phyloP scores from a whole-genome alignment of 805 yeast species.

The Martiniozyma abietophila region DNA sequence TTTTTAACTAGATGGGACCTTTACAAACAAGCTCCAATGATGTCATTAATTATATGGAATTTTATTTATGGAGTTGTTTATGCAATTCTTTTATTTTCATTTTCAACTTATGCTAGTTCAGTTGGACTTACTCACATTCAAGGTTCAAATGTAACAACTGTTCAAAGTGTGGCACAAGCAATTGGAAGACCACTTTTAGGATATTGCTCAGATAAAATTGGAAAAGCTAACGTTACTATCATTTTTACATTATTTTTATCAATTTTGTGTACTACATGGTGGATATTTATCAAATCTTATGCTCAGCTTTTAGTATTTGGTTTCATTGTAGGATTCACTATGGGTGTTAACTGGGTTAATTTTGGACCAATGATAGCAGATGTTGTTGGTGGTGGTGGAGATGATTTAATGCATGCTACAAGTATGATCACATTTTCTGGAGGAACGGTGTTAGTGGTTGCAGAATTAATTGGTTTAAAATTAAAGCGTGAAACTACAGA shows the following conservation, averaged over 20 bases:
- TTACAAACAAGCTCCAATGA: constrained; percentile 17
- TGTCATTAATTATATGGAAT: constrained; percentile 19
- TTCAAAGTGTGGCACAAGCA: constrained; percentile 37
- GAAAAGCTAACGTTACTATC: constrained; percentile 38
- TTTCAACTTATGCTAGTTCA: constrained; percentile 38
- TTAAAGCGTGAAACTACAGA: constrained; percentile 19
- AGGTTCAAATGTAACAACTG: constrained; percentile 38
- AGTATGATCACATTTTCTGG: constrained; percentile 20
- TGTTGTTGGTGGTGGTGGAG: constrained; percentile 25
- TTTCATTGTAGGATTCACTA: constrained; percentile 33
- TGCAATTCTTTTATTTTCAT: constrained; percentile 34
- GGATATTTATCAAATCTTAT: constrained; percentile 40
- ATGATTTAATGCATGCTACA: constrained; percentile 23
- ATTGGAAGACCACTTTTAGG: constrained; percentile 46
- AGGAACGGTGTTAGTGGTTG: constrained; percentile 25
- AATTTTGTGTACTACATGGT: constrained; percentile 34
- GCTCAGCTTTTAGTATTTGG: constrained; percentile 34
- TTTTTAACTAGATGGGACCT: constrained; percentile 13
- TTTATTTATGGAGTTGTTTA: constrained; percentile 23
- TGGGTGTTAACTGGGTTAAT: constrained; percentile 38
- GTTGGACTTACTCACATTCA: constrained; percentile 38
- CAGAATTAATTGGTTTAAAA: constrained; percentile 26
- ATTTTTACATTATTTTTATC: constrained; percentile 27
- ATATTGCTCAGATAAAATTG: constrained; percentile 34
- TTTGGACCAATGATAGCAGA: constrained; percentile 29